Conservation (phyloP, 2,329 filamentous ascomycete genomes). For the Fusarium duplospermum region DNA sequence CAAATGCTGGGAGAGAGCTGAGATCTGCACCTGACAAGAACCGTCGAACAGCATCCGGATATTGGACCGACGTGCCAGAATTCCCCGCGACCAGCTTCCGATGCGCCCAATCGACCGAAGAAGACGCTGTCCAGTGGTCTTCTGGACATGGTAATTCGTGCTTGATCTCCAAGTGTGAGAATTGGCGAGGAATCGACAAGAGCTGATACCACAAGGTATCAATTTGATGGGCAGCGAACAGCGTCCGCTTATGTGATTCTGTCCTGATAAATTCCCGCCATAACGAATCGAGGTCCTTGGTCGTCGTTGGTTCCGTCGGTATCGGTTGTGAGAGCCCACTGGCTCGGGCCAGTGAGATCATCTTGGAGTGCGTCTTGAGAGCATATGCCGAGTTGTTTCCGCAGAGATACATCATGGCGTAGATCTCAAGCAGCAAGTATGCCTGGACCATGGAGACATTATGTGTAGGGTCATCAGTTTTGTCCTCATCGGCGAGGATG, state of each 20-base stretch:
- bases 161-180: constrained; percentile 57
- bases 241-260: constrained; percentile 56
- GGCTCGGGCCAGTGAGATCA: constrained; percentile 53
- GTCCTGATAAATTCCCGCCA: constrained; percentile 52
- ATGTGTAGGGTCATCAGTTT: constrained; percentile 36
- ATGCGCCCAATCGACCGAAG: constrained; percentile 51
- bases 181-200: constrained; percentile 50
- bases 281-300: constrained; percentile 37
- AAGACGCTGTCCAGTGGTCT: constrained; percentile 52
- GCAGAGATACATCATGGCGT: constrained; percentile 57
- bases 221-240: constrained; percentile 56
- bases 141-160: constrained; percentile 55
- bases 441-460: constrained; percentile 50
- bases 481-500: neutral
- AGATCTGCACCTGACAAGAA: constrained; percentile 48
- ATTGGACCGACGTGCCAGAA: constrained; percentile 6
- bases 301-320: constrained; percentile 28
- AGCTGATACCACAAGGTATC: constrained; percentile 58
- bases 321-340: constrained; percentile 51
- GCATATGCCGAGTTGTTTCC: constrained; percentile 49
- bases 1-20: constrained; percentile 48
- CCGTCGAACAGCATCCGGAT: constrained; percentile 34
- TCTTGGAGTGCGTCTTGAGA: constrained; percentile 53
- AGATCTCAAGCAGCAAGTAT: constrained; percentile 54
- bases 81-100: constrained; percentile 37